Evolutionary conservation across 352 stramenopile genomes (phyloP).

Genomic region (Phytophthora kernoviae): DNA sequence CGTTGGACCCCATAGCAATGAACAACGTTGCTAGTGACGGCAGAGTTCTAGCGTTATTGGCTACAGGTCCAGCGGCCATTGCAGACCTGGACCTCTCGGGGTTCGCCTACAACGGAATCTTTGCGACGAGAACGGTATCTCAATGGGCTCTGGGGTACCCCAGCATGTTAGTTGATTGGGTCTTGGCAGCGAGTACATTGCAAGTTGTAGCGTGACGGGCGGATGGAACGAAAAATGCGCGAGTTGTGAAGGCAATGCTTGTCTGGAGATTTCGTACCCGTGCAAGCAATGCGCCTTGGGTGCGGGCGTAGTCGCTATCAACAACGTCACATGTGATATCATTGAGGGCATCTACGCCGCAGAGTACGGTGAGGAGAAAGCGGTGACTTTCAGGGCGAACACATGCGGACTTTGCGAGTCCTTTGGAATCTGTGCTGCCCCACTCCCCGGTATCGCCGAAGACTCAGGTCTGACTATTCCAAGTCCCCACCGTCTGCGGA

Average conservation of each 20-base stretch:
- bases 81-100: constrained; percentile 41
- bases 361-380: constrained; percentile 42
- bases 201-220: constrained; percentile 31
- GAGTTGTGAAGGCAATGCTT: constrained; percentile 44
- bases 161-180: constrained; percentile 52
- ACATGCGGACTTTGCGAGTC: constrained; percentile 55
- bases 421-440: constrained; percentile 61
- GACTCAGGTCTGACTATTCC: constrained; percentile 65
- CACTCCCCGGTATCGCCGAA: constrained; percentile 61
- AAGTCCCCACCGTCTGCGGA: constrained; percentile 31
- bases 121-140: constrained; percentile 47
- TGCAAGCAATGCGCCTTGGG: constrained; percentile 48
- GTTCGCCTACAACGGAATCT: constrained; percentile 63
- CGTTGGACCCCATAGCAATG: constrained; percentile 51
- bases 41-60: constrained; percentile 43
- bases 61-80: constrained; percentile 36
- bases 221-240: constrained; percentile 51
- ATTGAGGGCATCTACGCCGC: constrained; percentile 50
- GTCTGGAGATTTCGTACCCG: constrained; percentile 33
- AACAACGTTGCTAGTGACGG: constrained; percentile 35
- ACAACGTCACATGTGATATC: constrained; percentile 45
- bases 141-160: constrained; percentile 61
- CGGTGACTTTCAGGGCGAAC: constrained; percentile 33
- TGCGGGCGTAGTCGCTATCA: constrained; percentile 41
- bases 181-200: constrained; percentile 54